Base-by-base conservation (phyloP, 2,329 filamentous ascomycete species). In the Aspergillus eucalypticola region DNA sequence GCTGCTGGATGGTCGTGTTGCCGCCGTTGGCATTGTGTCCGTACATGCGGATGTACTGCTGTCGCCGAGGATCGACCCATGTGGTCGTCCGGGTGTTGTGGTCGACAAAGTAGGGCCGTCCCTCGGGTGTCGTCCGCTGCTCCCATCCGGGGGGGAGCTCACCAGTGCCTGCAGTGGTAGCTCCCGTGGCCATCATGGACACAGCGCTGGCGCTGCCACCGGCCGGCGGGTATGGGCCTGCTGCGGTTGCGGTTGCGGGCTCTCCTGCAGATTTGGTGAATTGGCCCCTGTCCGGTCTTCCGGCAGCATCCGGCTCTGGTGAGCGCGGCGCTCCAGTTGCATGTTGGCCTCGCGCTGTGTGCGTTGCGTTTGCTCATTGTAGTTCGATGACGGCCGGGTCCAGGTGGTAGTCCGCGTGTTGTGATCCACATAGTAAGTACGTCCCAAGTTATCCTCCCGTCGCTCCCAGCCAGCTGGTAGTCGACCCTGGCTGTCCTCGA, bases 11-110 rank as follows among this genome's bases (percentile, higher is more conserved):
- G 56, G 88, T 90, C 51, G 91, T 93, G 69, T 89, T 92, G 67
- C 88, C 86, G 49, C 82, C 81, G 38, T 79, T 79, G 63, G 89
- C 90, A 76, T 92, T 95, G 69, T 94, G 91, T 2, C 93, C 94
- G 73, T 99, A 99, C 91, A 98, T 97, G 60, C 95, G 86, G 62
- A 99, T 98, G 78, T 97, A 99, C 76, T 99, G 95, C 78, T 98
- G 95, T 64, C 95, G 89, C 68, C 95, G 88, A 29, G 95, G 95
- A 75, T 99, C 95, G 15, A 99, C 95, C 95, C 95, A 99, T 0
- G 95, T 98, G 0, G 95, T 99, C 1, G 95, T 98, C 66, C 95
- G 87, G 8, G 95, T 98, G 75, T 98, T 99, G 78, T 99, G 95
- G 75, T 99, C 95, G 53, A 99, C 95, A 77, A 97, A 99, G 78